Evolutionary conservation across 1,284 basidiomycete genomes (phyloP).

Genomic region (Moesziomyces aphidis): DNA sequence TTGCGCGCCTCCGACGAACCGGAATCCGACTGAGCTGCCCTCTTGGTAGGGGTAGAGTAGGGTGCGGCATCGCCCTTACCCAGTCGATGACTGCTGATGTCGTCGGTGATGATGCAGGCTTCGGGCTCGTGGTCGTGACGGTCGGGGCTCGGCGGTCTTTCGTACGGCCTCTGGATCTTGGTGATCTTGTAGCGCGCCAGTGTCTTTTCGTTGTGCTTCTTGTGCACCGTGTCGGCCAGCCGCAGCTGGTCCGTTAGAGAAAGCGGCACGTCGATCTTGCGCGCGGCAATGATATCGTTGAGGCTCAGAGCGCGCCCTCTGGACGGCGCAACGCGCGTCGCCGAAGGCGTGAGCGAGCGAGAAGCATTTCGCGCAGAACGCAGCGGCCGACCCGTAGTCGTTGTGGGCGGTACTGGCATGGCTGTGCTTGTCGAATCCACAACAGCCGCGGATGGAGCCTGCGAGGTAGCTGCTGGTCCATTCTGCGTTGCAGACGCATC

Average conservation of each 20-base stretch:
- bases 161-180: constrained; percentile 42
- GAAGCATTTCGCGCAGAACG: constrained; percentile 24
- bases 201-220: constrained; percentile 48
- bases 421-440: background rate
- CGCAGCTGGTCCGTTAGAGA: constrained; percentile 41
- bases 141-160: constrained; percentile 44
- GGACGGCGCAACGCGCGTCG: constrained; percentile 29
- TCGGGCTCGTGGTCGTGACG: constrained; percentile 48
- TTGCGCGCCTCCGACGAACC: constrained; percentile 11
- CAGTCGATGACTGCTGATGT: constrained; percentile 31
- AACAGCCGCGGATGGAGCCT: background rate
- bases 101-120: constrained; percentile 41
- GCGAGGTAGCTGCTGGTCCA: no score
- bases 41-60: constrained; percentile 31
- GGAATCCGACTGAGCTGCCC: background rate
- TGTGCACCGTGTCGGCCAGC: constrained; percentile 46
- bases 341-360: constrained; percentile 28
- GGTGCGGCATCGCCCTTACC: constrained; percentile 38
- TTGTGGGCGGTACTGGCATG: constrained; percentile 2
- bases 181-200: constrained; percentile 46
- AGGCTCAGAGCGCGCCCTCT: constrained; percentile 41
- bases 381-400: constrained; percentile 27
- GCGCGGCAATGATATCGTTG: constrained; percentile 47
- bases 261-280: constrained; percentile 44
- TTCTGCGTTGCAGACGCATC: background rate